Base-by-base conservation (phyloP, 306 rosid species). In the Vicia faba region DNA sequence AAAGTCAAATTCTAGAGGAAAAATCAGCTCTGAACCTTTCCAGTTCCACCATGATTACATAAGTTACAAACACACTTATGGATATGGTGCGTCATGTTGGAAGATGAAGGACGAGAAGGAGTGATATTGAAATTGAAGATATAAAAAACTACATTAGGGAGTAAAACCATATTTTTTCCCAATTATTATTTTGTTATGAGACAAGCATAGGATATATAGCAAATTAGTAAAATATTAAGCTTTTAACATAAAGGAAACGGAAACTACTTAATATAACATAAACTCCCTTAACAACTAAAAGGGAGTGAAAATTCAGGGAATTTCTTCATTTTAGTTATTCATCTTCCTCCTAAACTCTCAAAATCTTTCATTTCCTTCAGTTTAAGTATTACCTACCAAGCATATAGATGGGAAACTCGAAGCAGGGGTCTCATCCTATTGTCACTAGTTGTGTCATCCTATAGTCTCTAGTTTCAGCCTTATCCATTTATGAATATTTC, bases 361-460 rank as follows among this genome's bases (percentile, higher is more conserved):
- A 31, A 31, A 31, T 6, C 2, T 6, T 33, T 33, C 38, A 33
- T 33, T 33, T 33, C 38, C 8, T 61, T n/a, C 50, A 61, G 14
- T 71, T 46, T 36, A 48, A 61, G 23, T 13, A 23, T 10, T 11
- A 61, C 20, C 40, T 11, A 61, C 11, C 40, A 35, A 48, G 10
- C 61, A 71, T 19, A 12, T 19, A 12, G 29, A 64, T 41, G 25
- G 64, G 15, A 20, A 26, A 53, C 63, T 35, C 74, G 60, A 55
- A 10, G 23, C 20, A 53, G 49, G 64, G 35, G 19, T 55, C 65
- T 58, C 55, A 48, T 19, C 51, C 76, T 12, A 51, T 40, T 25
- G 43, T 51, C 36, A 31, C 18, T 15, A 11, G 13, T 71, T 68
- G n/a, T n/a, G n/a, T 58, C 55, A 48, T 19, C 51, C 76, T 12